These are phyloP conservation scores for Calonectria naviculata DNA, from an alignment of 2,329 filamentous ascomycete genomes.

Conservation along the genomic window DNA sequence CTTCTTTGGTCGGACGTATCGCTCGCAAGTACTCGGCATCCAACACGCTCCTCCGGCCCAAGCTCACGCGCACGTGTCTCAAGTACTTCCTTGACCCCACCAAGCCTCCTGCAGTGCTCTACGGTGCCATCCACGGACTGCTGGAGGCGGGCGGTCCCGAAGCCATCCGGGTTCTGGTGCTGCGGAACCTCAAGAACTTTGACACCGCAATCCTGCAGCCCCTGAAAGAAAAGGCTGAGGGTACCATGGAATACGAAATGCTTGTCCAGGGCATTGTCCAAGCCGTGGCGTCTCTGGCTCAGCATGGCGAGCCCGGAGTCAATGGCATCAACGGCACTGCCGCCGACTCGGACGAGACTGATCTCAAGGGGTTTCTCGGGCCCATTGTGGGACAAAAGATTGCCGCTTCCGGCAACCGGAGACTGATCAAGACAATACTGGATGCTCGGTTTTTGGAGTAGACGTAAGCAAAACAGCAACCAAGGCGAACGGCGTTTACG, in stretches of 20 bases:
- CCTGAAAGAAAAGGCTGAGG: constrained; percentile 62
- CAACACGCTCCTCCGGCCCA: constrained; percentile 85
- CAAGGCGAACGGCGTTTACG: constrained; percentile 42
- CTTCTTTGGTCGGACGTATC: constrained; percentile 83
- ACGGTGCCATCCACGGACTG: constrained; percentile 86
- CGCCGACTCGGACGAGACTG: constrained; percentile 51
- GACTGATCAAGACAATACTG: constrained; percentile 62
- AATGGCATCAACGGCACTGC: constrained; percentile 54
- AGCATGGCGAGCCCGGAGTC: constrained; percentile 44
- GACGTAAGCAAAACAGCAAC: constrained; percentile 17
- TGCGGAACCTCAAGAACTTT: constrained; percentile 67
- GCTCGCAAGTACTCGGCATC: constrained; percentile 83
- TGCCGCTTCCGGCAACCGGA: constrained; percentile 56
- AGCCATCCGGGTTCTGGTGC: constrained; percentile 65
- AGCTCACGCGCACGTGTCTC: constrained; percentile 91
- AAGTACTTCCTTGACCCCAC: constrained; percentile 91
- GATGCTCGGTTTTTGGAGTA: constrained; percentile 66
- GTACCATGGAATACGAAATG: constrained; percentile 64
- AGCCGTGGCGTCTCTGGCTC: constrained; percentile 59
- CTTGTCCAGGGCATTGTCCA: constrained; percentile 67
- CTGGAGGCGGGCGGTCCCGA: constrained; percentile 78
- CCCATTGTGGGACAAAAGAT: constrained; percentile 64
- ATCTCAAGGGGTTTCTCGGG: constrained; percentile 66
- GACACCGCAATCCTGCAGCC: constrained; percentile 65
- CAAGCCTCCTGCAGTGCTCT: constrained; percentile 86